phyloP scores from a whole-genome alignment of 1,284 basidiomycete species.

The Prillingera fragicola region DNA sequence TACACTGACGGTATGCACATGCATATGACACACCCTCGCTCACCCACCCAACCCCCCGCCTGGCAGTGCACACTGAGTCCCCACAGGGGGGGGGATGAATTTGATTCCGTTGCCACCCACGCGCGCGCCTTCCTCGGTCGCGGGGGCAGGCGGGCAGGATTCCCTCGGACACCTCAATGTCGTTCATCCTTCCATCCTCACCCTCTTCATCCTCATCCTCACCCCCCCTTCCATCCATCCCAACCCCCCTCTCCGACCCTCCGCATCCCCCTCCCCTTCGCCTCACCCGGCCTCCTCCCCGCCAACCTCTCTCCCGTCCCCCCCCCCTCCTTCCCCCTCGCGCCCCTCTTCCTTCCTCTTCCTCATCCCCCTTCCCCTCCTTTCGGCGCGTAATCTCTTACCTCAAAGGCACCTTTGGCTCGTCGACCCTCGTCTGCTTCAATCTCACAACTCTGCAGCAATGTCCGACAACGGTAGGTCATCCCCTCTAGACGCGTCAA shows the following conservation, averaged over 20 bases:
- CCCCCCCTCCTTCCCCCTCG: constrained; percentile 10
- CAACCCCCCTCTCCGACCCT: constrained; percentile 4
- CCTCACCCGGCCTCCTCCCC: constrained; percentile 5
- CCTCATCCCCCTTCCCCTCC: constrained; percentile 7
- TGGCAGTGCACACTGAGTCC: no score
- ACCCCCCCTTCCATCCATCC: constrained; percentile 3
- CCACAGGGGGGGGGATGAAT: no score
- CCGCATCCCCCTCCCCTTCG: constrained; percentile 10
- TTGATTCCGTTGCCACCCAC: background rate
- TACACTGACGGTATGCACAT: no score
- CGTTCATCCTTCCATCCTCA: background rate
- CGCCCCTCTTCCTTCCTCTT: constrained; percentile 5
- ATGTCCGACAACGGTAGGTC: constrained; percentile 13
- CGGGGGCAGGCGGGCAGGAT: constrained; percentile 1
- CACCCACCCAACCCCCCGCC: no score
- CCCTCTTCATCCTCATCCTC: constrained; percentile 10
- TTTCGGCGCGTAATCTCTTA: constrained; percentile 4
- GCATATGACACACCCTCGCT: no score
- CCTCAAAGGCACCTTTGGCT: constrained; percentile 11
- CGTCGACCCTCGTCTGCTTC: constrained; percentile 12
- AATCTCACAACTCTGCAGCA: constrained; percentile 19
- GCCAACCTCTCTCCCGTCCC: constrained; percentile 25
- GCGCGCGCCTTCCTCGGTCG: background rate
- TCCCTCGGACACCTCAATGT: background rate
- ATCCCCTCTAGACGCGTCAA: constrained; percentile 5